These are phyloP conservation scores for Vitis rupestris DNA, from an alignment of 164 flowering plant genomes.

Conservation along the genomic window DNA sequence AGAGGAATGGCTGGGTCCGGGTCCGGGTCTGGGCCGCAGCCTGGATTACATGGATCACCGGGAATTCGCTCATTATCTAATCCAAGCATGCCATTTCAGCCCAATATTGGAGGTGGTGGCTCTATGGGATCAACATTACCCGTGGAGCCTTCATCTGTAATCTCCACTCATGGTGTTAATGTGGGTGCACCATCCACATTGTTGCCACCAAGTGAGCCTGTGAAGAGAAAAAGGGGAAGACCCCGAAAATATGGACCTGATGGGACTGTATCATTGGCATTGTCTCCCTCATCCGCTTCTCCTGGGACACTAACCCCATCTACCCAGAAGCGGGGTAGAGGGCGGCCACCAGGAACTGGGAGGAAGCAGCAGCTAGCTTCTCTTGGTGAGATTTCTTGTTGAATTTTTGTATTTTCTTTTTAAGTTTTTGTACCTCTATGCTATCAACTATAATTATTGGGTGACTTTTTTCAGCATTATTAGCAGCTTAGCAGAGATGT, in stretches of 20 bases:
- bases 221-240: slow-evolving; percentile 80
- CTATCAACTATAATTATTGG: not conserved
- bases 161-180: slow-evolving; percentile 49
- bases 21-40: slow-evolving; percentile 40
- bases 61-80: slow-evolving; percentile 42
- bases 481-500: no score
- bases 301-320: slow-evolving; percentile 28
- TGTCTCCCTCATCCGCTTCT: slow-evolving; percentile 50
- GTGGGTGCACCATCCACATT: slow-evolving; percentile 29
- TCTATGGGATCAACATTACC: slow-evolving; percentile 44
- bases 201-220: slow-evolving; percentile 40
- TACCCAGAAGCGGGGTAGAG: slow-evolving; percentile 76
- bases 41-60: slow-evolving; percentile 45
- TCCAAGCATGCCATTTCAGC: slow-evolving; percentile 40
- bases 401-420: slow-evolving; percentile 2
- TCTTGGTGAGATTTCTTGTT: slow-evolving; percentile 45
- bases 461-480: not conserved
- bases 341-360: slow-evolving; percentile 91
- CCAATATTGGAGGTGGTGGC: slow-evolving; percentile 40
- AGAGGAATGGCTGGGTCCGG: slow-evolving; percentile 57
- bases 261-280: slow-evolving; percentile 56
- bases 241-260: slow-evolving; percentile 89
- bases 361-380: slow-evolving; percentile 80
- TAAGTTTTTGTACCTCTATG: not conserved
- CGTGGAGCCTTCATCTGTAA: slow-evolving; percentile 43